Base-by-base conservation (phyloP, 148 eudicot genomes). In the Limonium bicolor region DNA sequence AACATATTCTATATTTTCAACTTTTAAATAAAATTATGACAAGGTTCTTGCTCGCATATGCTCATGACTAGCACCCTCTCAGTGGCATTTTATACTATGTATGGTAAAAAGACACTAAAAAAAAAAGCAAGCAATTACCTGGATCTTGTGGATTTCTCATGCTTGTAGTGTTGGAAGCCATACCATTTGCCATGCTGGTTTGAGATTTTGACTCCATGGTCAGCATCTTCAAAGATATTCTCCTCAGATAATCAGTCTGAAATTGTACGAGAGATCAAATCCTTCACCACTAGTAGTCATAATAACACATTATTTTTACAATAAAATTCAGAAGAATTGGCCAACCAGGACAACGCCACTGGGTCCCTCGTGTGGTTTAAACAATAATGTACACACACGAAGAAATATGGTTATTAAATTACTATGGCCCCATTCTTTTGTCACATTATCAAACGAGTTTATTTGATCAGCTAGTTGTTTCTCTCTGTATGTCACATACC, bases 201-300 rank as follows among this genome's bases (percentile, higher is more conserved):
- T 73, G 86, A 23, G 81, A 72, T 58, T 64, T 80, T 21, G 77
- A 59, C 69, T 83, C 94, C 81, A 88, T 74, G 5, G 86, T 77
- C 39, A 80, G 68, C 86, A 80, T 74, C 74, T 80, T 83, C 60
- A 80, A 54, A 46, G 97, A 83, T 40, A 88, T 77, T 64, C 74
- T 80, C 54, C 80, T 65, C 65, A 88, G 60, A 61, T 88, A 88
- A 70, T 88, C 97, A 27, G 78, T 53, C 97, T 88, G 82, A 59
- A 62, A 54, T 47, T 20, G 17, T 20, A 37, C 34, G 11, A 50
- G 36, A 18, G 20, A 39, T 10, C 28, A 38, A n/a, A 19, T 50
- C 37, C 36, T 43, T 24, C 16, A 20, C 45, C 24, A 40, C n/a
- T n/a, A n/a, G n/a, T n/a, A n/a, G n/a, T n/a, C n/a, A n/a, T n/a